Base-by-base conservation (phyloP, 345 rosid species). In the Carallia brachiata region DNA sequence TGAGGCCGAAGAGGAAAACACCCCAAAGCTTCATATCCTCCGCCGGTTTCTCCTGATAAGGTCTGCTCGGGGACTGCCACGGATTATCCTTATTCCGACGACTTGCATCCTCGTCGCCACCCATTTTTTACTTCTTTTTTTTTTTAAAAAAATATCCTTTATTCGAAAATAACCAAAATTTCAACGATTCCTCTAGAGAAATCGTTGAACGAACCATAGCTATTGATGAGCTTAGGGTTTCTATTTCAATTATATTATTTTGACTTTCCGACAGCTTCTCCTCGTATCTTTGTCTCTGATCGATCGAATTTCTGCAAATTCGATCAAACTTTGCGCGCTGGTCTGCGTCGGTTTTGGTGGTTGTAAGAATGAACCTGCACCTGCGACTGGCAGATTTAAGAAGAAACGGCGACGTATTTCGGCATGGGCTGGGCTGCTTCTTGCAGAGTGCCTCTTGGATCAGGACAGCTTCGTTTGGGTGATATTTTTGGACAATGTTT, bases 21-120 rank as follows among this genome's bases (percentile, higher is more conserved):
- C 95, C 88, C 96, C 94, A 93, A 54, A 88, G 84, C 78, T 85
- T 88, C 59, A 84, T 72, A 31, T 81, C 86, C 5, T 84, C 84
- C 7, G 79, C 84, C 7, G 79, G 71, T 50, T 84, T 83, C 65
- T 75, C 76, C 39, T 74, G 84, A 53, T 71, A 63, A 18, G 76
- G 69, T 44, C 63, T 69, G 66, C 63, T 75, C 52, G 78, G 73
- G 9, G 81, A 50, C 63, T 71, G 75, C 88, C 85, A 72, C 44
- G 52, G 65, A 0, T 74, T 72, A 44, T 71, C 77, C 81, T 85
- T 87, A 8, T 77, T 78, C 55, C 77, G 63, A 63, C 72, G 75
- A 36, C 36, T 36, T 6, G 44, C 44, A 37, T 37, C 44, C 60
- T 75, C 89, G 47, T 87, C 73, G 73, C 71, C 76, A 69, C 80